These are phyloP conservation scores for Candida methanosorbosa DNA, from an alignment of 805 yeast genomes.

Conservation along the genomic window DNA sequence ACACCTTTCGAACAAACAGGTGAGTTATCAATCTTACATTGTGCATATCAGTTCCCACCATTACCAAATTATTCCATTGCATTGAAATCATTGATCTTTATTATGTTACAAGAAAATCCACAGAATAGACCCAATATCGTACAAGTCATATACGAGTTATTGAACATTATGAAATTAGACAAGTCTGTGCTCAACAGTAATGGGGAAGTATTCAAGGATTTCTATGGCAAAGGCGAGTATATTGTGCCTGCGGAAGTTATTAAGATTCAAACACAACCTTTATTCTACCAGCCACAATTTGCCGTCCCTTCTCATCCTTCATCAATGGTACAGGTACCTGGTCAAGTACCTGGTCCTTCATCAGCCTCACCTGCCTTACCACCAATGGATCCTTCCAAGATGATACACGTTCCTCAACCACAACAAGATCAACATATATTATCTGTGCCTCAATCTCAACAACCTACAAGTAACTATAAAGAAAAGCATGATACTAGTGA, in stretches of 20 bases:
- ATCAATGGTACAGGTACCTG: not conserved
- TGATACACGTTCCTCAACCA: not conserved
- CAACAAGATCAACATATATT: not conserved
- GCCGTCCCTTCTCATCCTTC: not conserved
- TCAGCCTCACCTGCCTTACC: not conserved
- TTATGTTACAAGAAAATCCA: constrained; percentile 80
- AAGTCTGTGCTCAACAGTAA: constrained; percentile 13
- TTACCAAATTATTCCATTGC: constrained; percentile 63
- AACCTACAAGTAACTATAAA: constrained; percentile 1
- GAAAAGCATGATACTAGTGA: not conserved
- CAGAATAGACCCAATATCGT: constrained; percentile 76
- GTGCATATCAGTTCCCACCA: constrained; percentile 69
- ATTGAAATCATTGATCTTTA: constrained; percentile 64
- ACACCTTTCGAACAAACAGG: constrained; percentile 92
- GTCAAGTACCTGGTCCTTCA: not conserved
- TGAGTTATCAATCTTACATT: constrained; percentile 79
- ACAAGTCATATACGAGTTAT: constrained; percentile 53
- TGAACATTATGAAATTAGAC: constrained; percentile 43
- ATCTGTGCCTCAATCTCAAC: too few species aligned
- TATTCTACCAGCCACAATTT: constrained; percentile 13
- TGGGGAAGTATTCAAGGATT: constrained; percentile 21
- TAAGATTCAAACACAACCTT: constrained; percentile 18
- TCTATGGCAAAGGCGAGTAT: constrained; percentile 28
- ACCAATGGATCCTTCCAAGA: not conserved
- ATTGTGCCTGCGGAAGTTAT: constrained; percentile 17